A percentile compares a stretch with the other conserved stretches of the same genome.
These are phyloP conservation scores for Ceratocystis albifundus DNA, from an alignment of 2,329 filamentous ascomycete species.

Conservation along the genomic window DNA sequence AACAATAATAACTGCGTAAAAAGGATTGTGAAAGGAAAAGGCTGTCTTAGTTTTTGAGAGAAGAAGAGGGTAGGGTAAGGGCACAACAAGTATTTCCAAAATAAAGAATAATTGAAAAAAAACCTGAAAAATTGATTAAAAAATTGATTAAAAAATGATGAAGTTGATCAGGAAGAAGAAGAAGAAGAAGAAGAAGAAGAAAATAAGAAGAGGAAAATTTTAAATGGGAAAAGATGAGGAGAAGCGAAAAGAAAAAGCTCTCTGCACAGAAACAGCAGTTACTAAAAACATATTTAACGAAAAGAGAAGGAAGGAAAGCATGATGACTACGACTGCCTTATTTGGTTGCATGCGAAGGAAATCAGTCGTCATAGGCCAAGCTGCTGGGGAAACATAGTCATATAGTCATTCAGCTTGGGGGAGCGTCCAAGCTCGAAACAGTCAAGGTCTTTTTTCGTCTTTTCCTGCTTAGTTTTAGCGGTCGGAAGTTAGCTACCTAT, in stretches of 20 bases:
- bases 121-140: too few species aligned
- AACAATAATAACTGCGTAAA: neutral
- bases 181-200: neutral
- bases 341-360: constrained; percentile 2
- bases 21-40: neutral
- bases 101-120: neutral
- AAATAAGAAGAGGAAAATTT: neutral
- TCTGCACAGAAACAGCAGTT: neutral
- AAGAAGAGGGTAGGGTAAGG: neutral
- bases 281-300: neutral
- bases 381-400: neutral
- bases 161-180: neutral
- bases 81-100: neutral
- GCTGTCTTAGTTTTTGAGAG: neutral
- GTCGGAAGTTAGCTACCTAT: neutral
- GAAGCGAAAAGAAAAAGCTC: neutral
- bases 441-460: neutral
- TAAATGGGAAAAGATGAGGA: neutral
- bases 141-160: too few species aligned
- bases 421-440: constrained; percentile 9
- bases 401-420: neutral
- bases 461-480: neutral
- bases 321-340: neutral
- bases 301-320: constrained; percentile 4
- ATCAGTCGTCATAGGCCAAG: neutral